phyloP scores from a whole-genome alignment of 768 basidiomycete species.

The Lactarius deliciosus region DNA sequence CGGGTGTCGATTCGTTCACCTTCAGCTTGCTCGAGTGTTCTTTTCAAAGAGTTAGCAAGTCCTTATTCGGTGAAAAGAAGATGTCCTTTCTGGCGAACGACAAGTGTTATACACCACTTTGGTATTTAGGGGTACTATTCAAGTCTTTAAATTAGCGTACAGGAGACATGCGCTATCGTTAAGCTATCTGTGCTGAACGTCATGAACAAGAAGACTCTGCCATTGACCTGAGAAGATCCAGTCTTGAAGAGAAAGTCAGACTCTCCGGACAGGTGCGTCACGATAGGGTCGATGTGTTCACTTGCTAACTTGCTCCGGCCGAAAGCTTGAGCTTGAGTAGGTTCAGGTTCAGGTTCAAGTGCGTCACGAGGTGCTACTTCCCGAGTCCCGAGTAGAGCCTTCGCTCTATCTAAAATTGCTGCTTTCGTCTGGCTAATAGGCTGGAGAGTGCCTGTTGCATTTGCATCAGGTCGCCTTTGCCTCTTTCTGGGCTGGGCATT shows the following conservation, averaged over 20 bases:
- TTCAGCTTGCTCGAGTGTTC: not conserved
- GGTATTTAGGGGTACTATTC: not conserved
- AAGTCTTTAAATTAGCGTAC: not conserved
- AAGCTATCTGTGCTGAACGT: not conserved
- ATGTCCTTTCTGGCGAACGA: not conserved
- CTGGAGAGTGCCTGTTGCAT: conserved; percentile 17
- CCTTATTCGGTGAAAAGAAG: not conserved
- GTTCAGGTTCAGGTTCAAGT: conserved; percentile 20
- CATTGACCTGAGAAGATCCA: conserved; percentile 25
- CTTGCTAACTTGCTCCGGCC: conserved; percentile 30
- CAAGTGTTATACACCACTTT: not conserved
- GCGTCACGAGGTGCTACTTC: conserved; percentile 1
- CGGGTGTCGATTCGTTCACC: not conserved
- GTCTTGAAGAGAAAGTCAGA: conserved; percentile 16
- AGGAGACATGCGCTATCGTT: not conserved
- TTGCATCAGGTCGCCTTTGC: conserved; percentile 13
- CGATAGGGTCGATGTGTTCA: conserved; percentile 2
- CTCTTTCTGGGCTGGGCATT: conserved; percentile 23
- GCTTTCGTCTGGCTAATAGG: conserved; percentile 26
- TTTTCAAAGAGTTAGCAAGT: not conserved
- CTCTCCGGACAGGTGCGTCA: conserved; percentile 13
- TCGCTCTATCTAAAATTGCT: conserved; percentile 29
- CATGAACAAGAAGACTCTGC: not conserved
- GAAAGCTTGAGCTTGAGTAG: conserved; percentile 34
- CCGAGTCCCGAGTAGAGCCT: conserved; percentile 20